phyloP scores from a whole-genome alignment of 1,139 yeast species.

The Yamadazyma pseudoaaseri region DNA sequence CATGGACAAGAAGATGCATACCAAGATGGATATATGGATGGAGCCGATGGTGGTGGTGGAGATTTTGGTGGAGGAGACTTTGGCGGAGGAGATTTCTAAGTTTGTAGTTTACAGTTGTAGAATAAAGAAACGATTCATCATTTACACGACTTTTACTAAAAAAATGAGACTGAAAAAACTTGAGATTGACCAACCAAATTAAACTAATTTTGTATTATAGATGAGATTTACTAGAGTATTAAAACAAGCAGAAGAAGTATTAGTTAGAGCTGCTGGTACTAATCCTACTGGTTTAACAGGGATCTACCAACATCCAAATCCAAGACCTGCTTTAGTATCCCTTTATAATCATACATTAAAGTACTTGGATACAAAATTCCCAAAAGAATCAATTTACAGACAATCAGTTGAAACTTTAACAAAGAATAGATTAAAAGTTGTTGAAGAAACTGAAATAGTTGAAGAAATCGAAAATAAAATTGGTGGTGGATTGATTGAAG shows the following conservation, averaged over 20 bases:
- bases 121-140: too few relatives aligned
- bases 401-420: slow-evolving; percentile 76
- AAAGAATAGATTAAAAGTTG: slow-evolving; percentile 64
- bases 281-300: slow-evolving; percentile 83
- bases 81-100: slow-evolving; percentile 31
- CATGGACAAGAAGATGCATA: slow-evolving; percentile 33
- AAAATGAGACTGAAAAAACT: too few relatives aligned
- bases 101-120: too few relatives aligned
- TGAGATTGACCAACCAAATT: slow-evolving; percentile 30
- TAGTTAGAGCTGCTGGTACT: slow-evolving; percentile 66
- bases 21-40: slow-evolving; percentile 28
- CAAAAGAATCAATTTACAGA: slow-evolving; percentile 70
- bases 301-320: slow-evolving; percentile 75
- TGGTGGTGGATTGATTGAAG: slow-evolving; percentile 85
- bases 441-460: slow-evolving; percentile 59
- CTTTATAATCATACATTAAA: slow-evolving; percentile 69
- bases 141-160: too few relatives aligned
- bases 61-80: slow-evolving; percentile 29
- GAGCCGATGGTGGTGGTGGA: slow-evolving; percentile 28
- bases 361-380: slow-evolving; percentile 59
- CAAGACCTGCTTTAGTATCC: slow-evolving; percentile 74
- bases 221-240: slow-evolving; percentile 48
- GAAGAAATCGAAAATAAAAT: slow-evolving; percentile 71
- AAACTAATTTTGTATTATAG: slow-evolving; percentile 7
- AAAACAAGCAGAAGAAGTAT: slow-evolving; percentile 56